Evolutionary conservation across 306 rosid genomes (phyloP).

Genomic region (Pterocarpus santalinus): DNA sequence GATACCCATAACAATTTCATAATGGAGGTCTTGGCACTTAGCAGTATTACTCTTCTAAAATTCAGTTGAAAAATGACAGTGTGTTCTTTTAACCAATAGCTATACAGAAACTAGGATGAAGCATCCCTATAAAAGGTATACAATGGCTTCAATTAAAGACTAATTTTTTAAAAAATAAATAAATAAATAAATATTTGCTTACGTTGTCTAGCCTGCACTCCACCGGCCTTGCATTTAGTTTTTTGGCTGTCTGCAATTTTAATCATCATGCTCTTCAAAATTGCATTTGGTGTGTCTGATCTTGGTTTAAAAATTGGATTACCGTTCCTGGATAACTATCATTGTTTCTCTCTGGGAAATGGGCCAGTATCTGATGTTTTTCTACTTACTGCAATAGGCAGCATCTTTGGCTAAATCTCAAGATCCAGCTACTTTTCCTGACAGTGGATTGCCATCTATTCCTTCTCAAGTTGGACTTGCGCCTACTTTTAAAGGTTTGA

Average conservation of each 20-base stretch:
- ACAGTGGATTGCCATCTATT: conserved; percentile 59
- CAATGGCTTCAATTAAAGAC: conserved; percentile 16
- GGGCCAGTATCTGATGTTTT: conserved; percentile 28
- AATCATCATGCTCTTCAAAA: background rate
- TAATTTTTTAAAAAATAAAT: background rate
- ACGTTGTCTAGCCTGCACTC: background rate
- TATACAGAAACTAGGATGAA: conserved; percentile 4
- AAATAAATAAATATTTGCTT: background rate
- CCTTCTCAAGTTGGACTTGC: conserved; percentile 62
- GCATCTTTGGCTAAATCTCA: conserved; percentile 66
- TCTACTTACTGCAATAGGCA: conserved; percentile 62
- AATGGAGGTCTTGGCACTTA: background rate
- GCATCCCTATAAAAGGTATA: conserved; percentile 7
- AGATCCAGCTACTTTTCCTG: conserved; percentile 59
- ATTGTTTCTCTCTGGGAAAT: background rate
- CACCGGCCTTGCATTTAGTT: conserved; percentile 4
- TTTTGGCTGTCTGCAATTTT: background rate
- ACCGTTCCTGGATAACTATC: background rate
- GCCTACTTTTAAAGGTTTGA: conserved; percentile 75
- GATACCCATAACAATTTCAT: background rate
- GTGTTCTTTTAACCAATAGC: background rate
- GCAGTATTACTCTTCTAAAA: conserved; percentile 1
- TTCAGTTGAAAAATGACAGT: conserved; percentile 13
- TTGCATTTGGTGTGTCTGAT: background rate
- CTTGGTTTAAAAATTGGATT: background rate